Conservation (phyloP, 176 grass and related monocot genomes). For the Guadua angustifolia region DNA sequence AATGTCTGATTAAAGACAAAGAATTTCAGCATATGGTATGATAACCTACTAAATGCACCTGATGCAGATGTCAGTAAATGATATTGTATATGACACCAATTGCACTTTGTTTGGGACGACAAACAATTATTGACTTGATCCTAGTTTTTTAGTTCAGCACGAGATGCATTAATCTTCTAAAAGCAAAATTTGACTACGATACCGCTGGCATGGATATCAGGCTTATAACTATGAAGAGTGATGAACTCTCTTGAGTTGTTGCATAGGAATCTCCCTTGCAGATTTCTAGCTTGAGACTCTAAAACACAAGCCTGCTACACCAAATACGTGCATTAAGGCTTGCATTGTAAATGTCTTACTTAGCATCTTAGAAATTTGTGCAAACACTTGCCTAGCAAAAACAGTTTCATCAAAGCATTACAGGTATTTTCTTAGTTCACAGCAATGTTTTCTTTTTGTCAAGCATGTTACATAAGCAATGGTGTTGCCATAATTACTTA, state of each 20-base stretch:
- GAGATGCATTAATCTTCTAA: neutral
- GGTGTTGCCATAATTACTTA: slow-evolving; percentile 18
- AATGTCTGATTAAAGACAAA: slow-evolving; percentile 4
- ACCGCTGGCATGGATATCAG: slow-evolving; percentile 24
- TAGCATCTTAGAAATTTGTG: slow-evolving; percentile 34
- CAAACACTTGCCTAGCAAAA: slow-evolving; percentile 7
- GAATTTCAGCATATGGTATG: neutral
- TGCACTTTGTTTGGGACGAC: neutral
- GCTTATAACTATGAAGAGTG: neutral
- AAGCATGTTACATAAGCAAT: slow-evolving; percentile 6
- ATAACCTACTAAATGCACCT: slow-evolving; percentile 18
- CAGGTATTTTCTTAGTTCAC: slow-evolving; percentile 12
- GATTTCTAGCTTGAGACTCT: slow-evolving; percentile 25
- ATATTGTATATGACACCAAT: slow-evolving; percentile 12
- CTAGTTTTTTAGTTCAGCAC: neutral
- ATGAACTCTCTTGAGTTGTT: slow-evolving; percentile 2
- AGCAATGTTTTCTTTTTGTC: neutral
- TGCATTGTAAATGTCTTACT: slow-evolving; percentile 2
- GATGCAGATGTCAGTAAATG: slow-evolving; percentile 16
- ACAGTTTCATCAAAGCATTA: slow-evolving; percentile 24
- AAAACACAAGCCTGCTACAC: neutral
- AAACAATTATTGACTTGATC: slow-evolving; percentile 22
- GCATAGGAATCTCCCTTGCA: neutral
- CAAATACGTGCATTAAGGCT: neutral
- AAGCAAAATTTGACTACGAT: slow-evolving; percentile 11